Conservation (phyloP, 2,329 filamentous ascomycete species). For the Whalleya microplaca region DNA sequence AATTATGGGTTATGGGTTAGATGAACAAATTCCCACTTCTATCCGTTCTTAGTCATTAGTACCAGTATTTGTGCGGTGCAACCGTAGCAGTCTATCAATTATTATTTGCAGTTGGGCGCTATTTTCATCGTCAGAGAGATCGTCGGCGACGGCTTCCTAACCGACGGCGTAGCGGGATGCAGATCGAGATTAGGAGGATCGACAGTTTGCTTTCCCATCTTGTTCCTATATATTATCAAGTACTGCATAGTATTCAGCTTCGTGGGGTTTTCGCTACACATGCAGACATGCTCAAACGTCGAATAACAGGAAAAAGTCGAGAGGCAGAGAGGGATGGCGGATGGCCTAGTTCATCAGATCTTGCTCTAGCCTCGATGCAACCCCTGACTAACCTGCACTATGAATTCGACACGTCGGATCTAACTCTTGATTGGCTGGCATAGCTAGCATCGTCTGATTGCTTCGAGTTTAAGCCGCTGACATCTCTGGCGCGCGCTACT, state of each 20-base stretch:
- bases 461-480: neutral
- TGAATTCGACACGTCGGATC: neutral
- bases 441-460: neutral
- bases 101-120: neutral
- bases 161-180: slow-evolving; percentile 6
- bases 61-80: neutral
- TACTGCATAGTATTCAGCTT: neutral
- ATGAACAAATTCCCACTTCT: too few relatives aligned
- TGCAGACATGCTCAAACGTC: neutral
- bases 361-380: neutral
- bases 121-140: slow-evolving; percentile 3
- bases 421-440: neutral
- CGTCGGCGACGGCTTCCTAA: slow-evolving; percentile 11
- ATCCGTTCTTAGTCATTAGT: too few relatives aligned
- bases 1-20: too few relatives aligned
- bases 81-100: neutral
- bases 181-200: slow-evolving; percentile 25
- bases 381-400: neutral
- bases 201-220: slow-evolving; percentile 13
- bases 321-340: neutral
- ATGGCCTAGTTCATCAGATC: neutral
- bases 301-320: neutral
- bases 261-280: neutral
- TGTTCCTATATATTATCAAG: neutral
- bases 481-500: neutral